Evolutionary conservation across 2,329 filamentous ascomycete genomes (phyloP).

Genomic region (Diaporthe sp.): DNA sequence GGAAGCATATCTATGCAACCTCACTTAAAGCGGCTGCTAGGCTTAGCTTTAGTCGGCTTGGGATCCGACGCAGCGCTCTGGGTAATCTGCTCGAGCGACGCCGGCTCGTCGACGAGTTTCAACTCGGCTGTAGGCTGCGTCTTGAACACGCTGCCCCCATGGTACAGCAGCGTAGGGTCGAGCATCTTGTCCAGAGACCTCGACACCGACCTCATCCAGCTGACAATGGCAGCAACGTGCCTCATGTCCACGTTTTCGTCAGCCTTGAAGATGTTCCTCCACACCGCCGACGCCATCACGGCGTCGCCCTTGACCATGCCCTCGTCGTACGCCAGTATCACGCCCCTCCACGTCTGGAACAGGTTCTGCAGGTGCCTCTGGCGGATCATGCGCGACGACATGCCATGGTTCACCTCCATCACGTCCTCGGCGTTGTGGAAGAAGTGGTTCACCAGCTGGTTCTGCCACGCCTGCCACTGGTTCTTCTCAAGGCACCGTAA

Average conservation of each 20-base stretch:
- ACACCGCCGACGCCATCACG: constrained; percentile 83
- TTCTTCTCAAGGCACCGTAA: constrained; percentile 81
- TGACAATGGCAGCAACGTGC: constrained; percentile 63
- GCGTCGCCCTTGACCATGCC: constrained; percentile 81
- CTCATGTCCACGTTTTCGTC: constrained; percentile 60
- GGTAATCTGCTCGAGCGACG: constrained; percentile 47
- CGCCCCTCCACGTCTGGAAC: constrained; percentile 91
- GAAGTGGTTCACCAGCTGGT: constrained; percentile 94
- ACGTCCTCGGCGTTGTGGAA: constrained; percentile 88
- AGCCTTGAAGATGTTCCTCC: constrained; percentile 93
- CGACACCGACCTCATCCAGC: constrained; percentile 64
- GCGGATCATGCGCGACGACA: constrained; percentile 67
- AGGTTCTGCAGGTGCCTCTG: constrained; percentile 85
- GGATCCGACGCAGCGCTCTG: constrained; percentile 35
- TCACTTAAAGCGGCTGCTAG: constrained; percentile 30
- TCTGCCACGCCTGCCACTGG: constrained; percentile 81
- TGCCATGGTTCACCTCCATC: constrained; percentile 84
- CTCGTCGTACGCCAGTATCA: constrained; percentile 87
- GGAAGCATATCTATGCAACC: no score
- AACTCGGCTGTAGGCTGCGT: constrained; percentile 52
- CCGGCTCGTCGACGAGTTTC: constrained; percentile 51
- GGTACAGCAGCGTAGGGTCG: constrained; percentile 52
- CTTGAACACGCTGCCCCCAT: constrained; percentile 53
- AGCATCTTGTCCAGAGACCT: constrained; percentile 60
- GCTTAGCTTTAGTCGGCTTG: constrained; percentile 35